phyloP scores from a whole-genome alignment of 345 rosid genomes.

The Salix brachista region DNA sequence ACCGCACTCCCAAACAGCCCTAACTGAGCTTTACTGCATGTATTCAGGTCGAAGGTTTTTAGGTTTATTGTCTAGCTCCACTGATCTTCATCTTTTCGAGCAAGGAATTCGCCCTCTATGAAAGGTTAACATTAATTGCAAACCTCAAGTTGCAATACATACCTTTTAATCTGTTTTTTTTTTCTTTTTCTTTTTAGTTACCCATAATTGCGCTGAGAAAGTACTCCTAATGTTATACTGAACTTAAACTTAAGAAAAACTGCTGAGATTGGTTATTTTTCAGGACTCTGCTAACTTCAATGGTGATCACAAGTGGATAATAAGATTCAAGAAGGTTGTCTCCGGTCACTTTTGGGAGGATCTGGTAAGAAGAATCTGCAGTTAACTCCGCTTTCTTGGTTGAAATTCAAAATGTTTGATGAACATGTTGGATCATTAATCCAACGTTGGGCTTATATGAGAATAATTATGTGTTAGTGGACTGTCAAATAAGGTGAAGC shows the following conservation, averaged over 20 bases:
- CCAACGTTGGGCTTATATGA: too few relatives aligned
- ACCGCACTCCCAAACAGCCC: too few relatives aligned
- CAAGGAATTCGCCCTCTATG: constrained; percentile 90
- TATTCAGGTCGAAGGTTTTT: constrained; percentile 76
- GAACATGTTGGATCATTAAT: too few relatives aligned
- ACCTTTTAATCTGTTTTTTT: too few relatives aligned
- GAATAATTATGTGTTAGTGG: too few relatives aligned
- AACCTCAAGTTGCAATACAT: background rate
- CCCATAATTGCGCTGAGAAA: too few relatives aligned
- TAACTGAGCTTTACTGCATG: background rate
- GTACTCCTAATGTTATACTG: background rate
- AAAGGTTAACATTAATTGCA: constrained; percentile 66
- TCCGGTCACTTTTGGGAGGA: constrained; percentile 99
- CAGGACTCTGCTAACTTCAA: constrained; percentile 91
- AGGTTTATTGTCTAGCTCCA: constrained; percentile 85
- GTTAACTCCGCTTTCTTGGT: background rate
- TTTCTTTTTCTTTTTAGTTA: too few relatives aligned
- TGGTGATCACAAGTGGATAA: constrained; percentile 99
- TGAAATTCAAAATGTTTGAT: too few relatives aligned
- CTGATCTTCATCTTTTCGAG: constrained; percentile 91
- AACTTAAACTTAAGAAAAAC: background rate
- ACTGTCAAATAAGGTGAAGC: too few relatives aligned
- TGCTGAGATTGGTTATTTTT: constrained; percentile 14
- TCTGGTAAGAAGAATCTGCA: constrained; percentile 50
- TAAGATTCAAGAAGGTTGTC: constrained; percentile 85